Base-by-base conservation (phyloP, 2,329 filamentous ascomycete species). In the Lasiodiplodia citricola region DNA sequence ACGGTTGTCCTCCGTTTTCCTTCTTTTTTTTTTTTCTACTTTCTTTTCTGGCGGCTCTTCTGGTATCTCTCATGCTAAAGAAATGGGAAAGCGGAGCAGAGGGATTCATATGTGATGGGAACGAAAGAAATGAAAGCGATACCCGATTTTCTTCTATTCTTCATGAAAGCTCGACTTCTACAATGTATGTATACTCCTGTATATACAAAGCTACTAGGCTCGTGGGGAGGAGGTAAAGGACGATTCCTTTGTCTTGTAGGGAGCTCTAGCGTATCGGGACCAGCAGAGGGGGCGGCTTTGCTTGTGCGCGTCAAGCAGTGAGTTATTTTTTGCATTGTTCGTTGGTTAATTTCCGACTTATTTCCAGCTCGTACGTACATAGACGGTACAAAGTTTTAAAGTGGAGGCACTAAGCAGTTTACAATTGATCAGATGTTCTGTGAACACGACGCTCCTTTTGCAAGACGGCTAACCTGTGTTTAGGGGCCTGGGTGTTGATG, bases 71-170 rank as follows among this genome's bases (percentile, higher is more conserved):
- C 23, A 54, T 18, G 62, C 16, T 28, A 8, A 41, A 11, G 16
- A 23, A 21, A 16, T 47, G 57, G 13, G 58, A 2, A 35, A n/a
- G 14, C 16, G 18, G 16, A 23, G 44, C 14, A 16, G 38, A 63
- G 10, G 31, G 31, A 52, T 52, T 50, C 31, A 37, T 64, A 8
- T 47, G 44, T 57, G 18, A 21, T 31, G 18, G 60, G 47, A 52
- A 64, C 60, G 60, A 64, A 35, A 51, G 60, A 64, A 52, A 64
- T 54, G 60, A 64, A 47, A 37, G 47, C 60, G 60, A 64, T 64
- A 64, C 60, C 60, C 60, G 60, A 25, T 38, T 64, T 54, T 38
- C n/a, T 63, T 44, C 37, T n/a, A 37, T 44, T 63, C 28, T 44
- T 28, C 41, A 51, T 51, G 58, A 28, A 51, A 5, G 44, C 44